Evolutionary conservation across 1,284 basidiomycete genomes (phyloP).

Genomic region (Sparassis latifolia): DNA sequence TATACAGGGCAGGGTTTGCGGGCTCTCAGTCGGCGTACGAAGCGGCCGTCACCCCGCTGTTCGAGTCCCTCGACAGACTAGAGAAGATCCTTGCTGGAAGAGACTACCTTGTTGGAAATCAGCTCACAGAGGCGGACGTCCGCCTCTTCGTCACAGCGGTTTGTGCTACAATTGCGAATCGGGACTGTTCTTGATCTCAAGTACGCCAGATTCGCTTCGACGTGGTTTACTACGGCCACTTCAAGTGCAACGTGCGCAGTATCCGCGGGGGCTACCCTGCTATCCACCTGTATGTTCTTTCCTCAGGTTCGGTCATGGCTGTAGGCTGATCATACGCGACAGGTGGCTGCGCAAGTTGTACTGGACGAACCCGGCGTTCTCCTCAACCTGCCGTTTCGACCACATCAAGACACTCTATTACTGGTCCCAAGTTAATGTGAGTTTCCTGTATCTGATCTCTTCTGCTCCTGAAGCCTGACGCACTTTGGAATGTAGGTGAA

Average conservation of each 20-base stretch:
- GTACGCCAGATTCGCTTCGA: slow-evolving; percentile 52
- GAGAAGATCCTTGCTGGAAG: slow-evolving; percentile 76
- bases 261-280: slow-evolving; percentile 79
- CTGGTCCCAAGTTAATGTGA: slow-evolving; percentile 46
- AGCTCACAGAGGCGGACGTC: slow-evolving; percentile 88
- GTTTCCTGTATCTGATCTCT: slow-evolving; percentile 30
- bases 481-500: slow-evolving; percentile 34
- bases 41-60: slow-evolving; percentile 64
- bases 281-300: slow-evolving; percentile 52
- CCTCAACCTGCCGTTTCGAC: slow-evolving; percentile 81
- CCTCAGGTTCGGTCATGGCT: not conserved
- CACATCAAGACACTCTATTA: slow-evolving; percentile 88
- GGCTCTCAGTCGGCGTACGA: slow-evolving; percentile 80
- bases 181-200: too few species aligned
- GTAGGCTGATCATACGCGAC: not conserved
- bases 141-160: slow-evolving; percentile 90
- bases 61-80: slow-evolving; percentile 73
- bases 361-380: slow-evolving; percentile 89
- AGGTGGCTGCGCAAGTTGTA: slow-evolving; percentile 88
- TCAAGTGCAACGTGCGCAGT: slow-evolving; percentile 88
- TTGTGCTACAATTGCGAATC: slow-evolving; percentile 23
- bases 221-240: slow-evolving; percentile 86
- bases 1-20: slow-evolving; percentile 91
- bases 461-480: not conserved
- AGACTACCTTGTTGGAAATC: slow-evolving; percentile 78